Evolutionary conservation across 208 protist genomes (phyloP).

Genomic region (Entamoeba moshkovskii): DNA sequence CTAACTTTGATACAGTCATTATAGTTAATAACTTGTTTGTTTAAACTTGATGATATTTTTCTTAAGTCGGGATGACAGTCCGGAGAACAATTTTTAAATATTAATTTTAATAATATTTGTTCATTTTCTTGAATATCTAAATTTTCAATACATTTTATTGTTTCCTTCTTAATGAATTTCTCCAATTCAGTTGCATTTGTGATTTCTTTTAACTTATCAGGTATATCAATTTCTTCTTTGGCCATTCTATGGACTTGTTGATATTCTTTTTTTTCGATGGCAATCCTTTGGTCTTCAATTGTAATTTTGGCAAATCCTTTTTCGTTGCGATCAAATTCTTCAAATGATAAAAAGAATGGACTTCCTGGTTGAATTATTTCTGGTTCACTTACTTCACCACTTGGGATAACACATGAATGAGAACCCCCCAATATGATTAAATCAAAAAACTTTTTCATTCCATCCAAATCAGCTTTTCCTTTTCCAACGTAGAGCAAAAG

Average conservation of each 20-base stretch:
- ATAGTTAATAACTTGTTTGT: background rate
- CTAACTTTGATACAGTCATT: background rate
- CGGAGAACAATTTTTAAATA: background rate
- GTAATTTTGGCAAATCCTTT: background rate
- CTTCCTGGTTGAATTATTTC: background rate
- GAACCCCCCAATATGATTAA: background rate
- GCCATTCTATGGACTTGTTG: background rate
- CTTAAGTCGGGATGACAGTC: background rate
- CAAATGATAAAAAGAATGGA: background rate
- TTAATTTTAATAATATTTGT: background rate
- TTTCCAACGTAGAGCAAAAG: background rate
- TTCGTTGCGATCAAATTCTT: background rate
- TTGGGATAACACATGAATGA: background rate
- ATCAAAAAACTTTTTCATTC: background rate
- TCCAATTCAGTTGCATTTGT: background rate
- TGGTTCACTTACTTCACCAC: background rate
- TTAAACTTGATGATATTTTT: background rate
- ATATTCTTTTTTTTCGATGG: background rate
- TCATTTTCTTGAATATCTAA: background rate
- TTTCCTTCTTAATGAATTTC: background rate
- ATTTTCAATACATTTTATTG: background rate
- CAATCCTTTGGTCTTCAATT: background rate
- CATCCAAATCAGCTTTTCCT: background rate
- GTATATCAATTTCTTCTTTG: background rate
- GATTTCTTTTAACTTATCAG: background rate